Base-by-base conservation (phyloP, 164 flowering plant species). In the Tetracentron sinense region DNA sequence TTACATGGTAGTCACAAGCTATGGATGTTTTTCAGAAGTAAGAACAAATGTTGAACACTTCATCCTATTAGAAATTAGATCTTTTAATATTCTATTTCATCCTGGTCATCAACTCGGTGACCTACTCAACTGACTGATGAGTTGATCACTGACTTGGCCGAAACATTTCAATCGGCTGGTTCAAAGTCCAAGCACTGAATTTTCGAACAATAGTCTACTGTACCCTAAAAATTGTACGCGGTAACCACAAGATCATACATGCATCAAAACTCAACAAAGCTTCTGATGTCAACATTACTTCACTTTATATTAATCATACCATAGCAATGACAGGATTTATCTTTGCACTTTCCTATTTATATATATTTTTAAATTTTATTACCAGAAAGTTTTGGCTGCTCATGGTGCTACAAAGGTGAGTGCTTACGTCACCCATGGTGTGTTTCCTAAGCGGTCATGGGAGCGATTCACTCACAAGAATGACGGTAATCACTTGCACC, bases 371-470 rank as follows among this genome's bases (percentile, higher is more conserved):
- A 33, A 49, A 47, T 22, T 53, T 4, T 27, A 47, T 4, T 27
- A 47, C 49, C 81, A 94, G 98, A 94, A 91, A 88, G 97, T 89
- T 57, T 78, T 94, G 80, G 85, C 87, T 26, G 88, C 92, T 75
- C 87, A 94, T 77, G 99, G 99, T 58, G 99, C 97, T 51, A 71
- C 85, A 19, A 89, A 88, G 78, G 97, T 94, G 62, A 91, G 97
- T 54, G 96, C 99, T 15, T 94, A 89, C 72, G 97, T 89, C 53
- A 86, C 97, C 8, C 99, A 94, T 71, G 97, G 82, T 19, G 96
- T 94, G 51, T 94, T 94, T 63, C 98, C 98, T 2, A 87, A 94
- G 67, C 63, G 61, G 22, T 89, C 97, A 11, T 94, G 88, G 91
- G 90, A 89, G 72, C 78, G 89, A 15, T 94, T 94, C 69, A 55